Evolutionary conservation across 1,284 basidiomycete species (phyloP).

Genomic region (Phenoliferia sp.): DNA sequence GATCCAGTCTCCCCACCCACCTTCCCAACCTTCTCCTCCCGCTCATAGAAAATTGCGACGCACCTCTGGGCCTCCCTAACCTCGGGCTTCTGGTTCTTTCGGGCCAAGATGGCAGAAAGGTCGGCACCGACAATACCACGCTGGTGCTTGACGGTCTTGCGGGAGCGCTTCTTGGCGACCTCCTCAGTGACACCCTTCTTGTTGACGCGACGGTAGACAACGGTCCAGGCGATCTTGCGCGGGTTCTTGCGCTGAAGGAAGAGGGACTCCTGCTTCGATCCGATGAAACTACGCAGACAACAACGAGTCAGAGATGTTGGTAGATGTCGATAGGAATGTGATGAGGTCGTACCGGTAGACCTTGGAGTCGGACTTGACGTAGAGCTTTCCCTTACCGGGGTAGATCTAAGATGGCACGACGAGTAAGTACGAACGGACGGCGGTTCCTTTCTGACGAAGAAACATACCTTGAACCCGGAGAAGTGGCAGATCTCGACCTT

Average conservation of each 20-base stretch:
- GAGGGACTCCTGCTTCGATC: constrained; percentile 87
- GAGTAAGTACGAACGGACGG: not conserved
- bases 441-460: constrained; percentile 51
- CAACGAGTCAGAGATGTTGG: not conserved
- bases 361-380: constrained; percentile 94
- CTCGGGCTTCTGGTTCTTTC: constrained; percentile 84
- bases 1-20: not conserved
- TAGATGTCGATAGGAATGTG: not conserved
- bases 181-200: constrained; percentile 99
- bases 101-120: constrained; percentile 81
- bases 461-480: constrained; percentile 94
- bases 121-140: constrained; percentile 98
- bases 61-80: constrained; percentile 76
- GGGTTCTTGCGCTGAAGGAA: constrained; percentile 99
- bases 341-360: constrained; percentile 55
- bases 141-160: constrained; percentile 96
- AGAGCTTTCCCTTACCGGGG: constrained; percentile 60
- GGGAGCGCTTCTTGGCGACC: constrained; percentile 96
- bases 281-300: constrained; percentile 48
- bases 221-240: constrained; percentile 98
- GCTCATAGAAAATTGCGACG: constrained; percentile 36
- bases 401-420: not conserved
- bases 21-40: not conserved
- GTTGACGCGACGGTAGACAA: constrained; percentile 94
- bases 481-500: constrained; percentile 97